These are phyloP conservation scores for Physcomitrellopsis africana DNA, from an alignment of 225 moss, liverwort and hornwort species.

Conservation along the genomic window DNA sequence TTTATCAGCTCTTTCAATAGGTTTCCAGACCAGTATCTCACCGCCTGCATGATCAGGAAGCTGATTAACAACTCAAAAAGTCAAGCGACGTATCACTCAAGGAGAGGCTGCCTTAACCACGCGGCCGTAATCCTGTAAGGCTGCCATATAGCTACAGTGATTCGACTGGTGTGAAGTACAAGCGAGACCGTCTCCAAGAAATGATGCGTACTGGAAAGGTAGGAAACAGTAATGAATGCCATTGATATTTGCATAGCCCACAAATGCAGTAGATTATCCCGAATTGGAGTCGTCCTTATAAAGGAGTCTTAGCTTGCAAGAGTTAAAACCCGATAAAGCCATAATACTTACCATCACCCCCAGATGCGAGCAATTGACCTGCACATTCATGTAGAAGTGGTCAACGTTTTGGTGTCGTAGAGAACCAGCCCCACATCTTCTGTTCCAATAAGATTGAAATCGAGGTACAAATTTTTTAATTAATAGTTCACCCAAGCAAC, in stretches of 20 bases:
- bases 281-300: background rate
- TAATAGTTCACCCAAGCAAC: background rate
- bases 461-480: background rate
- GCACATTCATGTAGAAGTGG: slow-evolving; percentile 28
- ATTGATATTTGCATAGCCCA: background rate
- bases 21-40: slow-evolving; percentile 81
- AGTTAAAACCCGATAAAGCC: background rate
- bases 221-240: background rate
- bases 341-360: slow-evolving; percentile 73
- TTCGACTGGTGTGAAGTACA: background rate
- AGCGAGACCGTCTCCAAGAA: background rate
- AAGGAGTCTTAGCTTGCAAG: background rate
- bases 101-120: background rate
- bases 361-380: slow-evolving; percentile 90
- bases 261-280: background rate
- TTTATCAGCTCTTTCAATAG: slow-evolving; percentile 50
- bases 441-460: background rate
- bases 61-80: background rate
- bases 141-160: background rate
- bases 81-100: background rate
- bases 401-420: background rate
- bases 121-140: background rate
- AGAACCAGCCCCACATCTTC: background rate
- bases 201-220: background rate
- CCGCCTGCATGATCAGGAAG: slow-evolving; percentile 56